Evolutionary conservation across 495 filamentous ascomycete species (phyloP), one percentile per base, ranked within the genome.

Genomic region (Tuber borchii): DNA sequence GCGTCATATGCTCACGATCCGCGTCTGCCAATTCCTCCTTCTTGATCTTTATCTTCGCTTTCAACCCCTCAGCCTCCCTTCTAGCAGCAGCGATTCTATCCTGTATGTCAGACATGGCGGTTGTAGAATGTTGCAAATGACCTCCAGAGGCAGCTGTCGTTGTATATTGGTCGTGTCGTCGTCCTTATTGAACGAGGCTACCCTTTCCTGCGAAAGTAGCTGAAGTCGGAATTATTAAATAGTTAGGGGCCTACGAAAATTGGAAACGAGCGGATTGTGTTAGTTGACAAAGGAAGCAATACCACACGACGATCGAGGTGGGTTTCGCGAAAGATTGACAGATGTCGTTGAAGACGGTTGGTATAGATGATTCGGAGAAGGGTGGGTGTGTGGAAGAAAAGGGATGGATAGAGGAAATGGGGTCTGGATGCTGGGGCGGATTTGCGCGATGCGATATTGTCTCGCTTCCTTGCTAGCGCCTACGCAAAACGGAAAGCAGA

Each of bases 11-110:
- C 81, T 82, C 74, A 99, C 95, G 90, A 81, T 94, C 95, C 77
- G 94, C 95, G 86, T 99, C 95, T 82, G 94, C 96, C 79, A 99
- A 88, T 85, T 98, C 95, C 89, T 99, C 95, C 91, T 97, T 99
- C 89, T 95, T 95, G 86, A 94, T 90, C 91, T 96, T 99, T 89
- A 99, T 99, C 86, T 93, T 91, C 84, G 98, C 95, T 89, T 99
- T 99, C 78, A 99, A 87, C 56, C 91, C 93, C 87, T 99, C 95
- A 78, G 95, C 95, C 88, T 99, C 95, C 87, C 95, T 93, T 87
- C 95, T 90, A 83, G 95, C 95, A 79, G 95, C 92, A 84, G 96
- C 94, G 84, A 99, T 99, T 87, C 92, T 93, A 82, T 91, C 89
- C 86, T 93, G 91, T 86, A 92, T 91, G 83, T 91, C 82, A 72